Conservation (phyloP, 2,329 filamentous ascomycete species). For the Aureobasidium sp. region DNA sequence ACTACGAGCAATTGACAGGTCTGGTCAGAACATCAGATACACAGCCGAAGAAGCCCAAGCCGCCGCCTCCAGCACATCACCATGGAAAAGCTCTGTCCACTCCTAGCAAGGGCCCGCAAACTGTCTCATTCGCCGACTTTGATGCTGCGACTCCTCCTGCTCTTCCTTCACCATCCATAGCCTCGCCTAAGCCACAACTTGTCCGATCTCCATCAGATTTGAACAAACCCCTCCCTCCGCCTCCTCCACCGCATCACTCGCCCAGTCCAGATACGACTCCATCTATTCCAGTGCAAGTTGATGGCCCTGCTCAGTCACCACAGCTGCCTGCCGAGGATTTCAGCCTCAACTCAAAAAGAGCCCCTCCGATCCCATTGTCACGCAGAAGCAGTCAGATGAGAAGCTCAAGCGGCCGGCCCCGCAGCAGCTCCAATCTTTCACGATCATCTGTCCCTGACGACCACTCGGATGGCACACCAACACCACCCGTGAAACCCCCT, state of each 20-base stretch:
- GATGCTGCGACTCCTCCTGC: constrained; percentile 22
- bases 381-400: constrained; percentile 42
- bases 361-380: constrained; percentile 41
- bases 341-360: constrained; percentile 33
- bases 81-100: constrained; percentile 59
- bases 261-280: background rate
- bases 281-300: constrained; percentile 1
- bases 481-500: constrained; percentile 10
- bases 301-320: constrained; percentile 16
- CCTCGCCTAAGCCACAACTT: constrained; percentile 25
- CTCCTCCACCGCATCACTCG: constrained; percentile 29
- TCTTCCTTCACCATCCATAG: constrained; percentile 19
- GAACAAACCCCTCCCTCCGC: constrained; percentile 56
- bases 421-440: constrained; percentile 25
- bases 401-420: constrained; percentile 21
- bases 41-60: constrained; percentile 42
- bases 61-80: constrained; percentile 65
- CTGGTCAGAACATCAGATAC: constrained; percentile 25
- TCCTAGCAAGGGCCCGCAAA: constrained; percentile 36
- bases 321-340: constrained; percentile 14
- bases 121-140: constrained; percentile 29
- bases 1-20: constrained; percentile 32
- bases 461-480: background rate
- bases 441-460: constrained; percentile 15
- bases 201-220: constrained; percentile 43